These are phyloP conservation scores for Ogataea glucozyma DNA, from an alignment of 805 yeast species.

Conservation along the genomic window DNA sequence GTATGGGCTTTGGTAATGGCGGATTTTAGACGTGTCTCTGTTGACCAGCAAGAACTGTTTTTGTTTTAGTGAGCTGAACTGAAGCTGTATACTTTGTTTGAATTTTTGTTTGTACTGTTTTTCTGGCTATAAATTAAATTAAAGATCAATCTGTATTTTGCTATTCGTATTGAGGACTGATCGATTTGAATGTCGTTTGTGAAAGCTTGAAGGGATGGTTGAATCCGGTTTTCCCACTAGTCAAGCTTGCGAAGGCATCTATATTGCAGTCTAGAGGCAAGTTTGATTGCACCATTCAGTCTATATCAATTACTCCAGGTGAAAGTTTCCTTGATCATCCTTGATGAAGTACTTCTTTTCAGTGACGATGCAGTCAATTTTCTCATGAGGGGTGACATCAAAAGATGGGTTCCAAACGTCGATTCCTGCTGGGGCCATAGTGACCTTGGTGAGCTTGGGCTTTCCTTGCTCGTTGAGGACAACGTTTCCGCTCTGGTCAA, in stretches of 20 bases:
- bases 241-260: too few species aligned
- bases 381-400: slow-evolving; percentile 83
- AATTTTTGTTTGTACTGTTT: slow-evolving; percentile 1
- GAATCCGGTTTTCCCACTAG: too few species aligned
- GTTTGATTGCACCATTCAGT: too few species aligned
- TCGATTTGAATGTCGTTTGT: too few species aligned
- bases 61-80: neutral
- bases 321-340: slow-evolving; percentile 49
- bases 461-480: slow-evolving; percentile 28
- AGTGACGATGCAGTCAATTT: slow-evolving; percentile 88
- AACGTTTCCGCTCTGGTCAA: slow-evolving; percentile 37
- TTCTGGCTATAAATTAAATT: slow-evolving; percentile 11
- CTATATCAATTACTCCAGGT: slow-evolving; percentile 12
- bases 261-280: neutral
- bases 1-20: slow-evolving; percentile 67
- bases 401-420: slow-evolving; percentile 96
- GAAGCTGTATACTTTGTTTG: neutral
- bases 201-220: too few species aligned
- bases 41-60: slow-evolving; percentile 3
- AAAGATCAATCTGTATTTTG: neutral
- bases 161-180: too few species aligned
- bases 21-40: slow-evolving; percentile 30
- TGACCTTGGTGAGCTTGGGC: slow-evolving; percentile 50
- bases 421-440: slow-evolving; percentile 82
- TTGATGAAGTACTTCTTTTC: slow-evolving; percentile 66